phyloP scores from a whole-genome alignment of 371 early-diverging fungal genomes.

The Nematocida sp. region DNA sequence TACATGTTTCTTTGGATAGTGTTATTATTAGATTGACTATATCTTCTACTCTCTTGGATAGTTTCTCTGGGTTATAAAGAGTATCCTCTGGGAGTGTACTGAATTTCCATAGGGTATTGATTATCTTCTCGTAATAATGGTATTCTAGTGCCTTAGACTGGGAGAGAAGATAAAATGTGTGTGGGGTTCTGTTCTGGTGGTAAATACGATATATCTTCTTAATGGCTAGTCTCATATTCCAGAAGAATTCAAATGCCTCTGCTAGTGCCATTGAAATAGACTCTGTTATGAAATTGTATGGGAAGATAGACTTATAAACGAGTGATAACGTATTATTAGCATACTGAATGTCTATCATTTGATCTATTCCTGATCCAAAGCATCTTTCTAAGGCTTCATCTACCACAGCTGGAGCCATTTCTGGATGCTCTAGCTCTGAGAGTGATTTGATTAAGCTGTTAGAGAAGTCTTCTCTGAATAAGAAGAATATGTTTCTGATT shows the following conservation, averaged over 20 bases:
- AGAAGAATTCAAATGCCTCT: constrained; percentile 58
- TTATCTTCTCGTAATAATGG: constrained; percentile 4
- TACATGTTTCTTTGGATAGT: no score
- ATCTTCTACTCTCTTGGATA: constrained; percentile 28
- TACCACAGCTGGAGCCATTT: constrained; percentile 11
- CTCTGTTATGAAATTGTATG: constrained; percentile 41
- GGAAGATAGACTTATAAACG: constrained; percentile 44
- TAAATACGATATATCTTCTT: constrained; percentile 17
- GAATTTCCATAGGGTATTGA: not conserved
- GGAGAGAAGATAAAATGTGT: not conserved
- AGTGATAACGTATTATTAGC: constrained; percentile 43
- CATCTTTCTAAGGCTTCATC: constrained; percentile 52
- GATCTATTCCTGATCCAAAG: constrained; percentile 34
- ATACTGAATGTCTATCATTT: constrained; percentile 43
- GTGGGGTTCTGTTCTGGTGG: not conserved
- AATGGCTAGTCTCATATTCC: constrained; percentile 56
- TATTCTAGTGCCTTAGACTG: constrained; percentile 15
- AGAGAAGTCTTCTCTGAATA: constrained; percentile 59
- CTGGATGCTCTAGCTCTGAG: constrained; percentile 31
- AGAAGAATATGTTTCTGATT: constrained; percentile 54
- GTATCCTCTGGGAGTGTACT: not conserved
- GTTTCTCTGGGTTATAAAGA: constrained; percentile 26
- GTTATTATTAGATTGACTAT: no score
- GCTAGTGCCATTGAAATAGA: constrained; percentile 45
- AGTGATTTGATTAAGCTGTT: constrained; percentile 51